Conservation (phyloP, 768 basidiomycete species). For the Scleroderma citrinum region DNA sequence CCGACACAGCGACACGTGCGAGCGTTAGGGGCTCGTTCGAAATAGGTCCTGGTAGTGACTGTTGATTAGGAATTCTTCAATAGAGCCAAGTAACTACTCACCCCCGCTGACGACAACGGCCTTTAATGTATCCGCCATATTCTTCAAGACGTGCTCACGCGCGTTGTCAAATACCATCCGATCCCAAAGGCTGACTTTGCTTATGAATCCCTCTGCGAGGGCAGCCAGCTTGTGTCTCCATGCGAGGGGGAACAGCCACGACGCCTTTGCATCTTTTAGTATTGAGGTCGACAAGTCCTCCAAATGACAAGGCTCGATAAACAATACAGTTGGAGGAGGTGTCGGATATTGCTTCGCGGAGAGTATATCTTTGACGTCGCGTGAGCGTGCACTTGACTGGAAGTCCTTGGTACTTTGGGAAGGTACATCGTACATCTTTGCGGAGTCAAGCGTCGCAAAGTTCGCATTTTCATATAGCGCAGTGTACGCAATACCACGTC, state of each 20-base stretch:
- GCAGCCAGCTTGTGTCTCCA: constrained; percentile 74
- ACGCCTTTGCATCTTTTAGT: constrained; percentile 46
- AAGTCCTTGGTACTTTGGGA: constrained; percentile 19
- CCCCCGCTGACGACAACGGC: constrained; percentile 71
- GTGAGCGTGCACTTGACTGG: constrained; percentile 2
- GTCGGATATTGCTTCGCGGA: constrained; percentile 47
- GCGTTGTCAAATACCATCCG: constrained; percentile 67
- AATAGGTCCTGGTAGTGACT: constrained; percentile 38
- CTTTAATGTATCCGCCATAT: constrained; percentile 55
- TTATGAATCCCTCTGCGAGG: constrained; percentile 67
- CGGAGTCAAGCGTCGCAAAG: constrained; percentile 60
- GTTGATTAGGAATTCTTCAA: neutral
- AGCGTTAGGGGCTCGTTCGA: constrained; percentile 47
- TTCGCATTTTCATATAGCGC: constrained; percentile 71
- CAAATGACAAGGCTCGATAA: constrained; percentile 62
- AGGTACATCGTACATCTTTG: constrained; percentile 43
- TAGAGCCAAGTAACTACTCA: constrained; percentile 26
- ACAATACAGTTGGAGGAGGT: constrained; percentile 75
- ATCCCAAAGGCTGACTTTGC: constrained; percentile 82
- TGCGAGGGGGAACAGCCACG: constrained; percentile 55
- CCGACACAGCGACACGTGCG: constrained; percentile 67
- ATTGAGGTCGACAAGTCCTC: constrained; percentile 49
- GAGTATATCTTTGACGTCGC: constrained; percentile 43
- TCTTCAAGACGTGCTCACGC: constrained; percentile 53
- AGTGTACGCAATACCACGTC: constrained; percentile 73